Conservation (phyloP, 148 eudicot genomes). For the Rhododendron kiyosumense region DNA sequence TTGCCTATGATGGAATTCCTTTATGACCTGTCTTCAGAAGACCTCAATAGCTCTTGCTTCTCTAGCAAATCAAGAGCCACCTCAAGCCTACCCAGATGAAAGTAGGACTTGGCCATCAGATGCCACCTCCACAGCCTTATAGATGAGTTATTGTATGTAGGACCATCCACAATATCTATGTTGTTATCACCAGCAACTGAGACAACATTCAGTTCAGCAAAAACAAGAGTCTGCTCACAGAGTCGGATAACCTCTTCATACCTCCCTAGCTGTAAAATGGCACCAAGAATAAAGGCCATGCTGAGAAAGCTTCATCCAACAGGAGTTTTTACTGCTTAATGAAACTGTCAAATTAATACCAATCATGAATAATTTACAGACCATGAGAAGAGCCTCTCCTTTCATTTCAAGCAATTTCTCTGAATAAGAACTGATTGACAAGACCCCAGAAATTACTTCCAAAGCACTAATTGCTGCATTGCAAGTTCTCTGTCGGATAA, state of each 20-base stretch:
- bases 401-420: slow-evolving; percentile 79
- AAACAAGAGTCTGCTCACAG: slow-evolving; percentile 68
- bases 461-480: slow-evolving; percentile 58
- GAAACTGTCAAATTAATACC: neutral
- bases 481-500: slow-evolving; percentile 52
- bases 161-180: slow-evolving; percentile 14
- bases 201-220: slow-evolving; percentile 60
- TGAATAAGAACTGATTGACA: slow-evolving; percentile 58
- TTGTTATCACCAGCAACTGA: slow-evolving; percentile 16
- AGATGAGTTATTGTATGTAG: slow-evolving; percentile 17
- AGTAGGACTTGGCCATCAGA: slow-evolving; percentile 58
- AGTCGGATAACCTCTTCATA: slow-evolving; percentile 68
- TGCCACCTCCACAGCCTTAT: slow-evolving; percentile 59
- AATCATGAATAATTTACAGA: slow-evolving; percentile 21
- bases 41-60: slow-evolving; percentile 44
- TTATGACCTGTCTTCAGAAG: slow-evolving; percentile 28
- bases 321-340: neutral
- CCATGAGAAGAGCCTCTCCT: slow-evolving; percentile 77
- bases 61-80: slow-evolving; percentile 64
- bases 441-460: slow-evolving; percentile 44
- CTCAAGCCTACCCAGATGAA: slow-evolving; percentile 79
- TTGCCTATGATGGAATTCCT: neutral
- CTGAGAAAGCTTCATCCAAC: slow-evolving; percentile 11
- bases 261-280: slow-evolving; percentile 50
- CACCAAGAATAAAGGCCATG: slow-evolving; percentile 18